These are phyloP conservation scores for Malania oleifera DNA, from an alignment of 164 flowering plant genomes.

Conservation along the genomic window DNA sequence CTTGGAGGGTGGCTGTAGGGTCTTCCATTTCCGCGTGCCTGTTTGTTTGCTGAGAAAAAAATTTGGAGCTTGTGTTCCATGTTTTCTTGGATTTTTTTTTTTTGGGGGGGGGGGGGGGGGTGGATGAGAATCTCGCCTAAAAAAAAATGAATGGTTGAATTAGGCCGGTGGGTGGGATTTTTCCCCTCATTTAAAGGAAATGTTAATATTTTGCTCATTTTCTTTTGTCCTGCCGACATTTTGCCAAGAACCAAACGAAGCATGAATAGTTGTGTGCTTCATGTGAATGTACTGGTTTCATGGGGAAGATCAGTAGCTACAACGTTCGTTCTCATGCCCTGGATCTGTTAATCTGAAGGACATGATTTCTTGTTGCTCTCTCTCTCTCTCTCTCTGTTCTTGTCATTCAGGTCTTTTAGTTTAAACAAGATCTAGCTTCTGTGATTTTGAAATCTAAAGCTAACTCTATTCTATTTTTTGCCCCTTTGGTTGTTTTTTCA, in stretches of 20 bases:
- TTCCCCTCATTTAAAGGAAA: not conserved
- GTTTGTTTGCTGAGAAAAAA: too few relatives aligned
- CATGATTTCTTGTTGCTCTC: not conserved
- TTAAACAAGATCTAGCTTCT: constrained; percentile 10
- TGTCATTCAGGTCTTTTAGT: not conserved
- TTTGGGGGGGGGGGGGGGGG: too few relatives aligned
- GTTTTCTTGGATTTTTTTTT: too few relatives aligned
- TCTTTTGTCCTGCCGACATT: not conserved
- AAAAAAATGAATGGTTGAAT: too few relatives aligned
- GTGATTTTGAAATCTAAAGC: not conserved
- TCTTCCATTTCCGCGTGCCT: too few relatives aligned
- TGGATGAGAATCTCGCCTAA: too few relatives aligned
- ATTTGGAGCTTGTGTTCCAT: too few relatives aligned
- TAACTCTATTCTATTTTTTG: not conserved
- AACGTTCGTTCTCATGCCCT: not conserved
- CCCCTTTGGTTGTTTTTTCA: not conserved
- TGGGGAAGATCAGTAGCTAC: not conserved
- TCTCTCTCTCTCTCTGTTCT: not conserved
- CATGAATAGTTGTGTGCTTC: not conserved
- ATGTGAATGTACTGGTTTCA: not conserved
- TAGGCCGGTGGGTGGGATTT: too few relatives aligned
- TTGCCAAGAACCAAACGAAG: not conserved
- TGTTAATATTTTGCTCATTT: not conserved
- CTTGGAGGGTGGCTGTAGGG: too few relatives aligned
- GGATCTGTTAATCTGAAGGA: not conserved